Evolutionary conservation across 1,284 basidiomycete species (phyloP).

Genomic region (Cryptococcus sp.): DNA sequence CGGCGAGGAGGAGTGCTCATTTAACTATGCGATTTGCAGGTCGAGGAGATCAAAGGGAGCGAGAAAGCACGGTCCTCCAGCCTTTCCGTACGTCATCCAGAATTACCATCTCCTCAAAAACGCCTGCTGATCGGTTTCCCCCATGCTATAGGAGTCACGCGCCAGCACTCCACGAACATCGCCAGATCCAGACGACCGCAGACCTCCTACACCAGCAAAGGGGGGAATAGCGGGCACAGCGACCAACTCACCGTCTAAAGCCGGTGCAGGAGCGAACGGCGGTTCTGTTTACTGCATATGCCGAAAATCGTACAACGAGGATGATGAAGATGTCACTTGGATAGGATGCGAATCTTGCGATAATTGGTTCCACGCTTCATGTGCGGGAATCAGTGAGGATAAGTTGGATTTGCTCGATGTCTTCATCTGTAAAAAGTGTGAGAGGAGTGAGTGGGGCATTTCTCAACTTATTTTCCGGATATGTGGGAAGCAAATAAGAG

Average conservation of each 20-base stretch:
- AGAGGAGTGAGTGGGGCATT: conserved; percentile 31
- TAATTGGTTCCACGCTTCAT: conserved; percentile 49
- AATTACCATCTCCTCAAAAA: too few species aligned
- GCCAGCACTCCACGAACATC: conserved; percentile 2
- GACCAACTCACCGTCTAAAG: not conserved
- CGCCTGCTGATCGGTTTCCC: too few species aligned
- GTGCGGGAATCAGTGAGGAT: conserved; percentile 39
- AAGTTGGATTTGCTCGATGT: conserved; percentile 43
- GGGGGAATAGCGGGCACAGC: not conserved
- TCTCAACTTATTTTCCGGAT: not conserved
- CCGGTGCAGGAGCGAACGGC: not conserved
- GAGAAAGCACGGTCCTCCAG: conserved; percentile 3
- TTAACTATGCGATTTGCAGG: conserved; percentile 7
- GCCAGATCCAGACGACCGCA: not conserved
- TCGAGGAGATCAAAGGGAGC: conserved; percentile 22
- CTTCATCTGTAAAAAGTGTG: conserved; percentile 48
- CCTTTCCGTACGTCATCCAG: not conserved
- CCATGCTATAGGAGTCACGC: conserved; percentile 2
- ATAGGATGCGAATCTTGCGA: conserved; percentile 51
- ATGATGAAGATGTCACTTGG: conserved; percentile 43
- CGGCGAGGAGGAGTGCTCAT: not conserved
- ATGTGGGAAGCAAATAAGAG: not conserved
- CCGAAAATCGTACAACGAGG: conserved; percentile 35
- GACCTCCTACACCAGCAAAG: too few species aligned
- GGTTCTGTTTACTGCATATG: conserved; percentile 42